These are phyloP conservation scores for Xylaria palmicola DNA, from an alignment of 495 filamentous ascomycete genomes.

Conservation along the genomic window DNA sequence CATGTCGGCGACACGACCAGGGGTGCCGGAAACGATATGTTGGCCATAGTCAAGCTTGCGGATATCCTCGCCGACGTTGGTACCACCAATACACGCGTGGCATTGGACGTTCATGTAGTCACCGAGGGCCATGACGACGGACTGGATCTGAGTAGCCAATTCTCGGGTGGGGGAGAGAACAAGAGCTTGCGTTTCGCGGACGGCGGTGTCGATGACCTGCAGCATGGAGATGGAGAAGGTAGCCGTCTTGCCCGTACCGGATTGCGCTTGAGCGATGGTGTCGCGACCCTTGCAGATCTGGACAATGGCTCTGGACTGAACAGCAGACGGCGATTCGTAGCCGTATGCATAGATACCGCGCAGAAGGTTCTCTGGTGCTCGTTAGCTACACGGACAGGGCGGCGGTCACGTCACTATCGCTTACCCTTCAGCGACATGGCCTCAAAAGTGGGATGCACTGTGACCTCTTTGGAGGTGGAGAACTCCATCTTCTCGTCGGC, in stretches of 20 bases:
- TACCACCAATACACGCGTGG: constrained; percentile 97
- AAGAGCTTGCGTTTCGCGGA: constrained; percentile 89
- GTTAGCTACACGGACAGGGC: not conserved
- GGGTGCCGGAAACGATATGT: constrained; percentile 94
- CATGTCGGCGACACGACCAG: constrained; percentile 97
- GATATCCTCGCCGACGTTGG: constrained; percentile 96
- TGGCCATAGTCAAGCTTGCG: constrained; percentile 95
- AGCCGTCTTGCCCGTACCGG: constrained; percentile 97
- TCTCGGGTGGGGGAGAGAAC: constrained; percentile 98
- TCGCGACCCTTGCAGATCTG: constrained; percentile 99
- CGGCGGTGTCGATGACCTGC: constrained; percentile 82
- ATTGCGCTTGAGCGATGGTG: constrained; percentile 98
- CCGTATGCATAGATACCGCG: constrained; percentile 98
- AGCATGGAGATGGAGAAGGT: constrained; percentile 98
- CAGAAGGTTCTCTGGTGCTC: constrained; percentile 72
- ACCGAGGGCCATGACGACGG: constrained; percentile 92
- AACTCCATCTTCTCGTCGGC: constrained; percentile 97
- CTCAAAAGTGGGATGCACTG: constrained; percentile 65
- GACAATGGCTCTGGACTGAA: constrained; percentile 96
- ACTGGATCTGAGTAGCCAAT: constrained; percentile 97
- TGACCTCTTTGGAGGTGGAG: constrained; percentile 95
- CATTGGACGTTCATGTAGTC: constrained; percentile 99
- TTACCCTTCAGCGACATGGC: constrained; percentile 66
- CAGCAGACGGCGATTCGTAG: constrained; percentile 95
- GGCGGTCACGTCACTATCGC: not conserved